Evolutionary conservation across 805 yeast genomes (phyloP), one percentile per base, ranked within the genome.

Genomic region (Wickerhamiella parazyma): DNA sequence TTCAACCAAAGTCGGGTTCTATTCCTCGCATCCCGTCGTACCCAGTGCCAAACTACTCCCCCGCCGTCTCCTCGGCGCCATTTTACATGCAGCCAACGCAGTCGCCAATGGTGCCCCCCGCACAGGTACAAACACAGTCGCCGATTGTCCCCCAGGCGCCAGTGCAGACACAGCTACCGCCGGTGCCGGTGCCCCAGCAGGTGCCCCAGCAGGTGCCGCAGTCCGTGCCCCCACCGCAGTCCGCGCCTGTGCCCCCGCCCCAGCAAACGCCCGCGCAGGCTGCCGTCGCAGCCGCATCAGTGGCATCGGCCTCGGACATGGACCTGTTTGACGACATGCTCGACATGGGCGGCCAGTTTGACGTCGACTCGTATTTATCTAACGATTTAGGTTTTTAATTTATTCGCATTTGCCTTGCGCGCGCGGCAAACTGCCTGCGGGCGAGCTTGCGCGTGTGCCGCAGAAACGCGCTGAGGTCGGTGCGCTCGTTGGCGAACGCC

Each of bases 381-480:
- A n/a, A n/a, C n/a, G 42, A 21, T 10, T 12, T 28, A n/a, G 31
- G 31, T n/a, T 28, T 28, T 28, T 28, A 28, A 28, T 14, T 17
- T 28, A 28, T 28, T 28, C n/a, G 12, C 14, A 11, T 11, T 28
- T 28, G 14, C 12, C 19, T 17, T 22, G 19, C 29, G 5, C 75
- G 66, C 38, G 69, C 63, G 52, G 69, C 50, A 53, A 78, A 80
- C 56, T 80, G 84, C 26, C 76, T 76, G 41, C 86, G 65, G 1
- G 82, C 80, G 17, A 77, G 58, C 33, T 65, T 65, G 45, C 89
- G 63, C 0, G 72, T 63, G 22, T 71, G 66, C 47, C 65, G 67
- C 45, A 72, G 51, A 50, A 71, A 72, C 16, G 56, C 57, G 2
- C 65, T 67, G 18, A 73, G 52, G 4, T 61, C 45, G n/a, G 76